Evolutionary conservation across 2,329 filamentous ascomycete genomes (phyloP).

Genomic region (Colletotrichum filicis): DNA sequence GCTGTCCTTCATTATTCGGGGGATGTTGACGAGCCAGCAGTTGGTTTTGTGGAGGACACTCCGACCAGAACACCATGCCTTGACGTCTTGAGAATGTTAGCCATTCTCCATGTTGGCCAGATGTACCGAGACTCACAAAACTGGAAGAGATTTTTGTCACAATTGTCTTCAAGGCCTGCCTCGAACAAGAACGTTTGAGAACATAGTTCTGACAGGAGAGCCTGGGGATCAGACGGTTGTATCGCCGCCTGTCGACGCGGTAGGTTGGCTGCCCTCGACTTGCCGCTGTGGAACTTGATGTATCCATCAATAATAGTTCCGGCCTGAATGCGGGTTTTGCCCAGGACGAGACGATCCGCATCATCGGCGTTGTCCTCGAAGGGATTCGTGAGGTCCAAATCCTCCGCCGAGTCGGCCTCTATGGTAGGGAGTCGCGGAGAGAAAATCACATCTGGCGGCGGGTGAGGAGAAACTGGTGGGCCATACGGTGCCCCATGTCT

Average conservation of each 20-base stretch:
- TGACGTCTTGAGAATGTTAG: slow-evolving; percentile 43
- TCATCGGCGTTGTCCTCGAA: slow-evolving; percentile 33
- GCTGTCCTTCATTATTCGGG: slow-evolving; percentile 47
- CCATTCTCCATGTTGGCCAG: not conserved
- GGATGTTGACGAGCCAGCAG: slow-evolving; percentile 52
- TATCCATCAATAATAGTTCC: slow-evolving; percentile 31
- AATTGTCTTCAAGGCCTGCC: not conserved
- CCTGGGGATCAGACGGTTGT: not conserved
- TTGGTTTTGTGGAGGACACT: slow-evolving; percentile 51
- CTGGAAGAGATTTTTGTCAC: slow-evolving; percentile 19
- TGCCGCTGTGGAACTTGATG: slow-evolving; percentile 28
- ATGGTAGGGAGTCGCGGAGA: not conserved
- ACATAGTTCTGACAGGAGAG: not conserved
- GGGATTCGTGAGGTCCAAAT: slow-evolving; percentile 11
- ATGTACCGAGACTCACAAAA: slow-evolving; percentile 26
- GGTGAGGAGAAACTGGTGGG: not conserved
- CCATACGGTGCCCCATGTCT: not conserved
- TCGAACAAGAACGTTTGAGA: slow-evolving; percentile 1
- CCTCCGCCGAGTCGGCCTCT: not conserved
- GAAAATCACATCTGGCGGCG: not conserved
- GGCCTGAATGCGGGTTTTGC: not conserved
- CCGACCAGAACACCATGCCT: slow-evolving; percentile 53
- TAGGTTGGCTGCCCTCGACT: not conserved
- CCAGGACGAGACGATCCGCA: slow-evolving; percentile 2
- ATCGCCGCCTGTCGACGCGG: not conserved